phyloP scores from a whole-genome alignment of 768 basidiomycete species.

The Rhodotorula sphaerocarpa region DNA sequence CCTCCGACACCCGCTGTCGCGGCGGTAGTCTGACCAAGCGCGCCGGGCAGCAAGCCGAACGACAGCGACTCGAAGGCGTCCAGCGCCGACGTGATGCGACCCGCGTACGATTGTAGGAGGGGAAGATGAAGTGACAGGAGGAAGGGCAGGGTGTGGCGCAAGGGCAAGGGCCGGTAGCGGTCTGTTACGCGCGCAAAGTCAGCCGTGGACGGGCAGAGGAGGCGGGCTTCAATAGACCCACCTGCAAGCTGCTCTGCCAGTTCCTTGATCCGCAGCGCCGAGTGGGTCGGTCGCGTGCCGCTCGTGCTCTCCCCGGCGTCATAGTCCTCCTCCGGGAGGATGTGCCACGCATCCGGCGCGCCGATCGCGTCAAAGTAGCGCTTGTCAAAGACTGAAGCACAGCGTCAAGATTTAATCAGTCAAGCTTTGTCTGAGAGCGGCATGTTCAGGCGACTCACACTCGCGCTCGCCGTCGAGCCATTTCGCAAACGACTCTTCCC shows the following conservation, averaged over 20 bases:
- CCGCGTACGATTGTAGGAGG: conserved; percentile 64
- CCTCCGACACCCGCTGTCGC: conserved; percentile 74
- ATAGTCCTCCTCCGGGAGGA: conserved; percentile 59
- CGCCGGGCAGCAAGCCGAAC: conserved; percentile 81
- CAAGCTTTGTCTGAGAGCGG: not conserved
- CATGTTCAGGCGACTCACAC: conserved; percentile 52
- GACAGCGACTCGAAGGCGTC: conserved; percentile 92
- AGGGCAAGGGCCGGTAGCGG: conserved; percentile 81
- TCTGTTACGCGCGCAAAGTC: conserved; percentile 48
- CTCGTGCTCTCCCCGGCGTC: conserved; percentile 45
- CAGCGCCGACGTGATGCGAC: conserved; percentile 69
- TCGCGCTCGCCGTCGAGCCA: conserved; percentile 85
- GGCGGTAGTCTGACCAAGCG: conserved; percentile 54
- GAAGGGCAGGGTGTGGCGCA: conserved; percentile 71
- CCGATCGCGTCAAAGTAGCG: conserved; percentile 79
- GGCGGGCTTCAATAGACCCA: conserved; percentile 41
- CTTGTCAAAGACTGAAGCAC: conserved; percentile 63
- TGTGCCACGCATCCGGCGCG: conserved; percentile 73
- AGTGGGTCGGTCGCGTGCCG: conserved; percentile 60
- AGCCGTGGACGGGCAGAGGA: not conserved
- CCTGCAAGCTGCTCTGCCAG: conserved; percentile 88
- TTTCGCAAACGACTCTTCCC: conserved; percentile 76
- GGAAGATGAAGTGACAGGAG: conserved; percentile 77
- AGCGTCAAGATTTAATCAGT: not conserved
- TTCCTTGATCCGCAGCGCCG: conserved; percentile 71